A percentile compares a stretch with the other conserved stretches of the same genome.
Conservation (phyloP, 225 moss, liverwort and hornwort species). For the Pleurozium schreberi region DNA sequence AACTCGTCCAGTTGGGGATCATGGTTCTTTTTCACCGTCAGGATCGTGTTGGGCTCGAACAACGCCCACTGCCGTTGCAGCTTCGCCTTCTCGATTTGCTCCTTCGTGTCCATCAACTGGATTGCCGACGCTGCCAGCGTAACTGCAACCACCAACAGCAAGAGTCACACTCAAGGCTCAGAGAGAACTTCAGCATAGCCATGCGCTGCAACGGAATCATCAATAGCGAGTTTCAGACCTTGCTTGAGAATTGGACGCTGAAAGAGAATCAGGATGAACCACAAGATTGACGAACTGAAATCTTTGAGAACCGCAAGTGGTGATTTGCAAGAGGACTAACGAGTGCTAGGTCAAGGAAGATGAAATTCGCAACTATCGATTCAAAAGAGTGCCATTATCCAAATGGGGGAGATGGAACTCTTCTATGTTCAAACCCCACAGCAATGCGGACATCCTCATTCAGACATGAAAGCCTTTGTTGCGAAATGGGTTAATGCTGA, state of each 20-base stretch:
- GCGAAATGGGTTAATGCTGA: not conserved
- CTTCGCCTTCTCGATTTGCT: constrained; percentile 24
- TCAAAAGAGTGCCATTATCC: not conserved
- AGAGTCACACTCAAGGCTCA: not conserved
- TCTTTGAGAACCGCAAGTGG: not conserved
- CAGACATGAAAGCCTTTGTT: not conserved
- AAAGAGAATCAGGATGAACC: not conserved
- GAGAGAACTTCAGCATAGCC: not conserved
- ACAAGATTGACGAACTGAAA: not conserved
- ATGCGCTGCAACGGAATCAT: not conserved
- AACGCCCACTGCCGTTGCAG: constrained; percentile 37
- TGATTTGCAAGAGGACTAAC: not conserved
- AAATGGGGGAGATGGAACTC: not conserved
- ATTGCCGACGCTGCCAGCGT: constrained; percentile 22
- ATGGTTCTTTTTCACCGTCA: constrained; percentile 21
- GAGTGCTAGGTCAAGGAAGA: not conserved
- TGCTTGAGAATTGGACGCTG: not conserved
- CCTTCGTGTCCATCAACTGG: constrained; percentile 31
- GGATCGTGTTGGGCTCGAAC: constrained; percentile 23
- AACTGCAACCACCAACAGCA: not conserved
- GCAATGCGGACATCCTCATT: not conserved
- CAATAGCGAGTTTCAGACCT: not conserved
- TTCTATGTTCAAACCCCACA: not conserved
- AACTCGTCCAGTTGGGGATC: constrained; percentile 15
- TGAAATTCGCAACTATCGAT: not conserved